Evolutionary conservation across 441 rosid genomes (phyloP).

Genomic region (Dalechampia spathulata): DNA sequence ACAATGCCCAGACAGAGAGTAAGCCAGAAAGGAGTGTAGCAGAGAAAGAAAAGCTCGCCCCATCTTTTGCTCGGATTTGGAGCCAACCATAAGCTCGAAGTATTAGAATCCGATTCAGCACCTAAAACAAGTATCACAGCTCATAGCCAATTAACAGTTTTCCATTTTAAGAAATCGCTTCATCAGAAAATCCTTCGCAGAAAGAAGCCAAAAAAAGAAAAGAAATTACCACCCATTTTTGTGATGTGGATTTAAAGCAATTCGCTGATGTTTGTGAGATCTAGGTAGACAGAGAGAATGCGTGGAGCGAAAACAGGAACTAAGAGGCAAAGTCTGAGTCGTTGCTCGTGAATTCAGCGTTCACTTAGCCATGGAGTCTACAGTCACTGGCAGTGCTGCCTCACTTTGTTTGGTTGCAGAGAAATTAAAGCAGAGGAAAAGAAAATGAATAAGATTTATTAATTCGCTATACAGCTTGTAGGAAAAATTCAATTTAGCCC

Average conservation of each 20-base stretch:
- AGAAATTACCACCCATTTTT: background rate
- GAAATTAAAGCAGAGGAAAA: no score
- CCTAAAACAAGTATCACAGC: conserved; percentile 1
- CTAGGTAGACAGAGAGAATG: background rate
- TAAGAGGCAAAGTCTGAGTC: background rate
- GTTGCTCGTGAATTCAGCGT: background rate
- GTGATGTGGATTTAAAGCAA: background rate
- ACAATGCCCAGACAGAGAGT: conserved; percentile 82
- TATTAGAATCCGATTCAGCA: conserved; percentile 12
- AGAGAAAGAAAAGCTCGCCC: conserved; percentile 91
- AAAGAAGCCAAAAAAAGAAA: background rate
- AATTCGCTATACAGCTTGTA: no score
- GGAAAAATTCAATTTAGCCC: no score
- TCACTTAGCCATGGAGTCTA: background rate
- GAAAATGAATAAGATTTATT: no score
- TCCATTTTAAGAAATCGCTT: no score
- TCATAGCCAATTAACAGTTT: no score
- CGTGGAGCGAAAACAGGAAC: background rate
- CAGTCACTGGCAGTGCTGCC: no score
- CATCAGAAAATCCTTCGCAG: background rate
- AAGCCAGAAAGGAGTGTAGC: conserved; percentile 96
- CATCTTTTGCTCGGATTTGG: conserved; percentile 87
- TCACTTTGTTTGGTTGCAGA: no score
- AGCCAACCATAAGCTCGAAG: conserved; percentile 64
- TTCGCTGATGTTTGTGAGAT: background rate